Evolutionary conservation across 257 asterid genomes (phyloP).

Genomic region (Przewalskia tangutica): DNA sequence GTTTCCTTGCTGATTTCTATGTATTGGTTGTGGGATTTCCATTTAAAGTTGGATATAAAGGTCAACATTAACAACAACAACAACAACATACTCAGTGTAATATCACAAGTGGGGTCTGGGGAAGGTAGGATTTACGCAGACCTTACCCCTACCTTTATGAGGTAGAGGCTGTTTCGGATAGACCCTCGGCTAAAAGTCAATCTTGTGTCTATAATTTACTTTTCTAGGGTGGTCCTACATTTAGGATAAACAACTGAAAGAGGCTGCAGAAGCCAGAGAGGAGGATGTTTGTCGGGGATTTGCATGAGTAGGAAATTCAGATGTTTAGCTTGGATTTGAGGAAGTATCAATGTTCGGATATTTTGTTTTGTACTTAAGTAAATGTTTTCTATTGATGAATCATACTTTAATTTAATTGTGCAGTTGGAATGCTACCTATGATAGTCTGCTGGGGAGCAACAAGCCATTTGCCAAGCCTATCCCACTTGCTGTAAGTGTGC

Average conservation of each 20-base stretch:
- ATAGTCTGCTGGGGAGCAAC: conserved; percentile 70
- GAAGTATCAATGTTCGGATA: background rate
- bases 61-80: background rate
- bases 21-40: background rate
- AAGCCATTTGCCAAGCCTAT: conserved; percentile 66
- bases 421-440: conserved; percentile 87
- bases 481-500: conserved; percentile 63
- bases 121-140: no score
- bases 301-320: background rate
- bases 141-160: no score
- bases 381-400: conserved; percentile 20
- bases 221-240: background rate
- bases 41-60: background rate
- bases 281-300: background rate
- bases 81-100: no score
- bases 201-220: background rate
- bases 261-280: background rate
- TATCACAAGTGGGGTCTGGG: no score
- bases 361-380: background rate
- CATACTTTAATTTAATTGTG: conserved; percentile 30
- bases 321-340: background rate
- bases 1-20: background rate
- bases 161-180: no score
- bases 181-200: no score
- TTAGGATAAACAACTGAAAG: background rate